Evolutionary conservation across 164 flowering plant species (phyloP), one percentile per base, ranked within the genome.

Genomic region (Aristolochia californica): DNA sequence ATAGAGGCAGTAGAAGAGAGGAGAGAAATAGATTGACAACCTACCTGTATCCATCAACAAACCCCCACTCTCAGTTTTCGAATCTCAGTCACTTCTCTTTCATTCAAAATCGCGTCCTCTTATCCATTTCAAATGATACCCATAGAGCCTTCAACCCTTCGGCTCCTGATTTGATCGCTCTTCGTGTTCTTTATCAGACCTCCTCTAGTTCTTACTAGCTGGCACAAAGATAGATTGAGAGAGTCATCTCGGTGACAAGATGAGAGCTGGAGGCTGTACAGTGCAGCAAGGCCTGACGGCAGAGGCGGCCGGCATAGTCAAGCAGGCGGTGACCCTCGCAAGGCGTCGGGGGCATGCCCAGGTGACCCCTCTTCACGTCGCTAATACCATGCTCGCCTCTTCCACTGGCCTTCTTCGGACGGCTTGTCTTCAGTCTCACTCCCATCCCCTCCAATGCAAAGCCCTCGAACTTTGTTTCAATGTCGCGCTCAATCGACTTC

Each of bases 381-480:
- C 99, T 16, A 80, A 69, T 74, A 79, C 94, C 70, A 87, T 94
- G 96, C 86, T 94, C n/a, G 50, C 87, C 0, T 67, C 91, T 21
- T 58, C 93, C 15, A 65, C 81, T 0, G 89, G 91, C 43, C 77
- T 84, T 5, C 80, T 94, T 20, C 72, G 88, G 47, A 74, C 83
- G 0, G 99, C 99, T 45, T 94, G 99, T 55, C 82, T 83, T 40
- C 86, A 83, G 49, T 80, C 99, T 44, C 81, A 90, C 66, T 83
- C 97, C 43, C 99, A 87, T 68, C 99, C 99, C 4, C 85, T 90
- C 28, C 99, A 87, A 69, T 89, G 86, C 76, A 80, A 75, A 63
- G 99, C 97, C 59, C 76, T 93, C 2, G 99, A 93, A 75, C 88
- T 93, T 25, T 93, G 99, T 75, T 94, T 94, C 82, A 94, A 86